Evolutionary conservation across 768 basidiomycete species (phyloP), one percentile per base, ranked within the genome.

Genomic region (Psilocybe sp.): DNA sequence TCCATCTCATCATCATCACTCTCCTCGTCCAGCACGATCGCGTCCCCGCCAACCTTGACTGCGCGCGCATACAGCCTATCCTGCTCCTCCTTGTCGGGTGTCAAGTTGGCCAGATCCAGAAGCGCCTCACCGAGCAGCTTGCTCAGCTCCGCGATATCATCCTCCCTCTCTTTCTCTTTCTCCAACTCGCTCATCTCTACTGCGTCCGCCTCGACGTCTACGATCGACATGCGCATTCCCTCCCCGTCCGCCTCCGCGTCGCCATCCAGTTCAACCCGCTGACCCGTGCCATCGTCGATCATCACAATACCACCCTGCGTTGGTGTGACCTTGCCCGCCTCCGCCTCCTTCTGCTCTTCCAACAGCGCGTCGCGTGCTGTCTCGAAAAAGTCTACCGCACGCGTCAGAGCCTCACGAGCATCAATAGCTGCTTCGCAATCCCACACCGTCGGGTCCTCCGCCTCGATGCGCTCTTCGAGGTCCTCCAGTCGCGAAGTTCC

Each of bases 401-500:
- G 73, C 15, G 53, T 58, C 19, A 85, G 62, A 1, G 69, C 77
- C 50, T 80, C 77, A 41, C 84, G 64, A 16, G 79, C 82, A 23
- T 84, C 81, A 43, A 72, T 65, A 14, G 82, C 84, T 13, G 81
- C 78, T 54, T 76, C 74, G 14, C 69, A 66, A 35, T 65, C 56
- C 47, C 34, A 80, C 64, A 32, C 53, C 60, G 52, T 53, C 36
- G 74, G 71, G 6, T 50, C 53, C 37, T 35, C 51, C 33, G 37
- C 28, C 66, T 82, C 82, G 44, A 84, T 60, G 15, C 70, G 67
- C n/a, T 60, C 66, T 65, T 85, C 84, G 19, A 85, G 63, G 39
- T 73, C 77, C 55, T 84, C 84, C 31, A 72, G 75, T 16, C 68
- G 63, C 15, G 81, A 80, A 23, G 72, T 69, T n/a, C 82, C 85